Evolutionary conservation across 2,329 filamentous ascomycete genomes (phyloP).

Genomic region (Macrophomina phaseolina): DNA sequence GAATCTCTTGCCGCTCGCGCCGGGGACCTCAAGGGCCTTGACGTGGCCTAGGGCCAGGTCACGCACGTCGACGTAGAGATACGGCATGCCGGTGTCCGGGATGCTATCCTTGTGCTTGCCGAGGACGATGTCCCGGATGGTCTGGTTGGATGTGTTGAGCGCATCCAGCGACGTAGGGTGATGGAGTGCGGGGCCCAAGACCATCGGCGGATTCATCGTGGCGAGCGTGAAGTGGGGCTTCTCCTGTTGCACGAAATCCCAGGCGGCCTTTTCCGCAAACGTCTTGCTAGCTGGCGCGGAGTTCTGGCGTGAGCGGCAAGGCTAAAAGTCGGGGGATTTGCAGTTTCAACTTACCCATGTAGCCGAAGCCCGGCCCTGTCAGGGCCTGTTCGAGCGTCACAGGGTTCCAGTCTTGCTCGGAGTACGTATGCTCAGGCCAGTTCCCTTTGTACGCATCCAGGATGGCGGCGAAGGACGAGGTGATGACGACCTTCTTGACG

Average conservation of each 20-base stretch:
- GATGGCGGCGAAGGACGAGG: conserved; percentile 58
- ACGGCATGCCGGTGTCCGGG: conserved; percentile 57
- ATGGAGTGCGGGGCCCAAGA: conserved; percentile 54
- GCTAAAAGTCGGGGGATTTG: too few relatives aligned
- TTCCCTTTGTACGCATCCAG: conserved; percentile 47
- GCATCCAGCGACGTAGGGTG: conserved; percentile 62
- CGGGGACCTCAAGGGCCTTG: conserved; percentile 55
- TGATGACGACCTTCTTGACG: conserved; percentile 52
- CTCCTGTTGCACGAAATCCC: conserved; percentile 51
- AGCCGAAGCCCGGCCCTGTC: conserved; percentile 28
- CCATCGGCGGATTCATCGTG: conserved; percentile 51
- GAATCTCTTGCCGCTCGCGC: conserved; percentile 63
- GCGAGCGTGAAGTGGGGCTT: conserved; percentile 49
- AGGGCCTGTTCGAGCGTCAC: conserved; percentile 52
- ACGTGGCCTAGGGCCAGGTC: conserved; percentile 56
- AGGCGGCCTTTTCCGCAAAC: conserved; percentile 58
- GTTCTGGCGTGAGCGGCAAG: not conserved
- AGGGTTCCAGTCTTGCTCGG: conserved; percentile 57
- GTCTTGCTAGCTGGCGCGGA: conserved; percentile 54
- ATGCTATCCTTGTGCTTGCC: conserved; percentile 61
- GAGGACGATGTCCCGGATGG: conserved; percentile 63
- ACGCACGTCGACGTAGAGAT: conserved; percentile 44
- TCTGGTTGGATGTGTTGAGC: conserved; percentile 71
- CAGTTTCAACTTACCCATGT: conserved; percentile 33
- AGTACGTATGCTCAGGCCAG: conserved; percentile 51